phyloP scores from a whole-genome alignment of 2,329 filamentous ascomycete genomes.

The Talaromyces sp. region DNA sequence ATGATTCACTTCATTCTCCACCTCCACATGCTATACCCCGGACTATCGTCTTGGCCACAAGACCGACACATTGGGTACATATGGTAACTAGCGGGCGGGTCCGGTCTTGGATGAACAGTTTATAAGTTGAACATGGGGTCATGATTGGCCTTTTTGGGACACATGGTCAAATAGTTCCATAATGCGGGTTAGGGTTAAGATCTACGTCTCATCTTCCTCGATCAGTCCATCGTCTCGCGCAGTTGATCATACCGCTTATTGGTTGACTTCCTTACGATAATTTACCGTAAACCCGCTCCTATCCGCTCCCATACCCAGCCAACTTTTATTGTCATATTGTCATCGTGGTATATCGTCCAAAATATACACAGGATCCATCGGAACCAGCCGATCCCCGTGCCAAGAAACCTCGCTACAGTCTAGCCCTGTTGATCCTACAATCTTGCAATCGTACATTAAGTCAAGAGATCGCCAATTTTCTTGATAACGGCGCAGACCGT shows the following conservation, averaged over 20 bases:
- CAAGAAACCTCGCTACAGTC: constrained; percentile 3
- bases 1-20: background rate
- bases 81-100: background rate
- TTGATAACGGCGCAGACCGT: constrained; percentile 7
- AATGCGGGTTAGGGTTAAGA: background rate
- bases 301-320: background rate
- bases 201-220: background rate
- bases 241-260: background rate
- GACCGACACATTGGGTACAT: background rate
- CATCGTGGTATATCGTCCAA: background rate
- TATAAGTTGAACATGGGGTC: background rate
- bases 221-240: background rate
- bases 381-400: constrained; percentile 20
- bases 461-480: constrained; percentile 1
- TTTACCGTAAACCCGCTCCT: background rate
- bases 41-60: background rate
- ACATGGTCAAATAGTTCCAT: background rate
- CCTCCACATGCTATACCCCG: background rate
- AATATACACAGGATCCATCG: constrained; percentile 5
- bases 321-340: background rate
- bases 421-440: constrained; percentile 8
- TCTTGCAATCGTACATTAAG: background rate
- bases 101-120: background rate
- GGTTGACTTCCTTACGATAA: background rate
- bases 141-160: background rate